phyloP scores from a whole-genome alignment of 2,329 filamentous ascomycete species.

The Tolypocladium endophyticum region DNA sequence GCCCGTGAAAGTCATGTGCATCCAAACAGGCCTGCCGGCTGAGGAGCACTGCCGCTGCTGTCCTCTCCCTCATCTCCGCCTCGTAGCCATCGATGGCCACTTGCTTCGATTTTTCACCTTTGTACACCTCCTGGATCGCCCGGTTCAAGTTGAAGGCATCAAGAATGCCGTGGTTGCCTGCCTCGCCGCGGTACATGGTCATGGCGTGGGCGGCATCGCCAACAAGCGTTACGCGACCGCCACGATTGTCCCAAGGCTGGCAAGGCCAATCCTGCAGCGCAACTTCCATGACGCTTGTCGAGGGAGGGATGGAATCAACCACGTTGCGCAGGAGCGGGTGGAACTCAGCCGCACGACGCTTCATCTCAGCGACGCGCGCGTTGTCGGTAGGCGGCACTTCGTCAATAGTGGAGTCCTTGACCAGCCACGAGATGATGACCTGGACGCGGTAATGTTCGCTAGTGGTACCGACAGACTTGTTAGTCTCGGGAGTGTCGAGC shows the following conservation, averaged over 20 bases:
- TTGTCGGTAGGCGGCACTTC: slow-evolving; percentile 20
- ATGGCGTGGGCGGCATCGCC: slow-evolving; percentile 49
- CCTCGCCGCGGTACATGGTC: slow-evolving; percentile 40
- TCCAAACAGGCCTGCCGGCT: slow-evolving; percentile 22
- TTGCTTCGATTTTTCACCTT: slow-evolving; percentile 4
- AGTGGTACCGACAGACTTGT: slow-evolving; percentile 19
- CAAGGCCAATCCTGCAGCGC: slow-evolving; percentile 25
- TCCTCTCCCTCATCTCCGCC: slow-evolving; percentile 17
- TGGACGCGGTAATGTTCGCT: slow-evolving; percentile 28
- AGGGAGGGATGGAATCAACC: slow-evolving; percentile 31
- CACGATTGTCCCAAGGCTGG: slow-evolving; percentile 28
- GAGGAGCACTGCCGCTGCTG: slow-evolving; percentile 16
- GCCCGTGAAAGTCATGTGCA: slow-evolving; percentile 17
- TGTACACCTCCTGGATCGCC: slow-evolving; percentile 9
- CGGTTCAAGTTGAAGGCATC: slow-evolving; percentile 21
- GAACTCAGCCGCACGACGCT: slow-evolving; percentile 19
- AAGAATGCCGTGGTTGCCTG: slow-evolving; percentile 28
- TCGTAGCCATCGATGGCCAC: slow-evolving; percentile 17
- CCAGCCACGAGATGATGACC: slow-evolving; percentile 35
- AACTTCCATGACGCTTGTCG: slow-evolving; percentile 23
- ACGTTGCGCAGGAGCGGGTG: slow-evolving; percentile 28
- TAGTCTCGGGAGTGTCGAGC: slow-evolving; percentile 28
- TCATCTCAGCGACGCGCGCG: slow-evolving; percentile 28
- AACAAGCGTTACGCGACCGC: slow-evolving; percentile 34
- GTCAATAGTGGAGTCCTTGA: slow-evolving; percentile 18